Evolutionary conservation across 768 basidiomycete species (phyloP).

Genomic region (Lactifluus rugatus): DNA sequence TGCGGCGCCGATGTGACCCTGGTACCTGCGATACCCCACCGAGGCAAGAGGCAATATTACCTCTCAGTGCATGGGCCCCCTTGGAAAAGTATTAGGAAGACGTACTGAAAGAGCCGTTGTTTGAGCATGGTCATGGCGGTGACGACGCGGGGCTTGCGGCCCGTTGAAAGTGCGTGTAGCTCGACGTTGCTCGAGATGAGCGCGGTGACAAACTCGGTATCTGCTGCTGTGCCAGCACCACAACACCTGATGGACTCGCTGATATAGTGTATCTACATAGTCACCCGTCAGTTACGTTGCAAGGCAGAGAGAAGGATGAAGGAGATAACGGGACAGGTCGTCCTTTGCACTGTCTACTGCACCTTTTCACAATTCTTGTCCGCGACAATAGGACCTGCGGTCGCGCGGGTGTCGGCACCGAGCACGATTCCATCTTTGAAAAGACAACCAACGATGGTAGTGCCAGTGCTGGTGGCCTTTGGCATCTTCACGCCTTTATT

Average conservation of each 20-base stretch:
- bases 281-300: background rate
- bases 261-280: conserved; percentile 85
- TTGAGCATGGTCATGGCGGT: conserved; percentile 99
- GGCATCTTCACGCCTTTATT: conserved; percentile 66
- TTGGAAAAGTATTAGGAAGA: background rate
- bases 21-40: conserved; percentile 47
- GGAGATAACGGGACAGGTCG: background rate
- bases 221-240: conserved; percentile 98
- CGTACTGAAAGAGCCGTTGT: conserved; percentile 85
- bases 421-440: conserved; percentile 89
- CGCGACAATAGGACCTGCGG: conserved; percentile 87
- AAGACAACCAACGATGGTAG: conserved; percentile 94
- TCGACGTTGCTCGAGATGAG: conserved; percentile 95
- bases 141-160: conserved; percentile 85
- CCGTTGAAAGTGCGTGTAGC: conserved; percentile 82
- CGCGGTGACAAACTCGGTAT: conserved; percentile 91
- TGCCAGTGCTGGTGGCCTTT: conserved; percentile 87
- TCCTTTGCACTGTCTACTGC: background rate
- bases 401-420: conserved; percentile 95
- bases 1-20: conserved; percentile 90
- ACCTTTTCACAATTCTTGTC: conserved; percentile 99
- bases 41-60: background rate
- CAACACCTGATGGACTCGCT: conserved; percentile 94
- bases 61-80: background rate
- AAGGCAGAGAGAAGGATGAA: background rate